Percentiles rank a stretch among this genome's conserved stretches.
Evolutionary conservation across 2,329 filamentous ascomycete species (phyloP).

Genomic region (Pseudogymnoascus sp.): DNA sequence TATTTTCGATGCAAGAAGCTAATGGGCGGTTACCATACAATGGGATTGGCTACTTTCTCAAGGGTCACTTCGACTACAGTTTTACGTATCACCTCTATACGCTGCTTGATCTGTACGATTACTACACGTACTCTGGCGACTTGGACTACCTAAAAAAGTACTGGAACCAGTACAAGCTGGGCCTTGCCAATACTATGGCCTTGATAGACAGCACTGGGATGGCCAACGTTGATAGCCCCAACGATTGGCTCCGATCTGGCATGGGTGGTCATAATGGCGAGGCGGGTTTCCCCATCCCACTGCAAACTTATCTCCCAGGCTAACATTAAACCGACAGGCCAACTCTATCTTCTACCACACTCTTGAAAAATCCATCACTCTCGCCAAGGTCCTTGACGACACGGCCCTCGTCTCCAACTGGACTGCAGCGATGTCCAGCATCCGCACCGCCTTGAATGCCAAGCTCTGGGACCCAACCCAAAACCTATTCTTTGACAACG

Average conservation of each 20-base stretch:
- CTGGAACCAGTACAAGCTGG: constrained; percentile 43
- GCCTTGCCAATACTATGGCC: constrained; percentile 37
- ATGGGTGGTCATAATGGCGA: constrained; percentile 27
- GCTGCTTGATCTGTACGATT: constrained; percentile 52
- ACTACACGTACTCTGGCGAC: constrained; percentile 49
- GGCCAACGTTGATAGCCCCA: constrained; percentile 7
- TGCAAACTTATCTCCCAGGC: neutral
- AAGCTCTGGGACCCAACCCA: constrained; percentile 38
- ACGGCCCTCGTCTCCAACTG: constrained; percentile 31
- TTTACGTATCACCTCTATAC: constrained; percentile 54
- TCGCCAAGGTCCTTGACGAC: constrained; percentile 24
- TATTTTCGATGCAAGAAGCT: constrained; percentile 34
- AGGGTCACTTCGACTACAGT: constrained; percentile 28
- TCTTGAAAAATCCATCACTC: neutral
- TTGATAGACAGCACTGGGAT: neutral
- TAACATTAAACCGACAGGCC: neutral
- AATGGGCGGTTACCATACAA: constrained; percentile 44
- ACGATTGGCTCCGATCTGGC: constrained; percentile 25
- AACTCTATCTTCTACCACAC: constrained; percentile 1
- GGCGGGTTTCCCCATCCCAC: neutral
- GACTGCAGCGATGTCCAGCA: constrained; percentile 23
- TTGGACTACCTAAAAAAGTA: constrained; percentile 38
- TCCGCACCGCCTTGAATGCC: constrained; percentile 30
- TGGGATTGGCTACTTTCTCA: constrained; percentile 32
- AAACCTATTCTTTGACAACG: constrained; percentile 38